Base-by-base conservation (phyloP, 441 rosid genomes). In the Gossypium aridum region DNA sequence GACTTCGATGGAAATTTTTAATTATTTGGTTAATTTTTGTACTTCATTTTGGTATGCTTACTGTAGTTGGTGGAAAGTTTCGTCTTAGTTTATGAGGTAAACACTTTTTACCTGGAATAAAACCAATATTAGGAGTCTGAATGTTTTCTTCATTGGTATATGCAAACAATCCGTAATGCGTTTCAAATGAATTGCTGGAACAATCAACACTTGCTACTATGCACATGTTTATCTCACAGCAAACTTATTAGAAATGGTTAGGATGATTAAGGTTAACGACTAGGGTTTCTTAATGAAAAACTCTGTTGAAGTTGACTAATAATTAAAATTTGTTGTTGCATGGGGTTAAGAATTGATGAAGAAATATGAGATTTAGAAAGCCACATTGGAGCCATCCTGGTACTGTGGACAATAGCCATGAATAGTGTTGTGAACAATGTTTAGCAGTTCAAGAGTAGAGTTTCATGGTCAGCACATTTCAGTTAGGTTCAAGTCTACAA, bases 101-200 rank as follows among this genome's bases (percentile, higher is more conserved):
- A 13, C 34, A 25, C 7, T 60, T 60, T 60, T 60, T 60, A 25
- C 17, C 37, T 60, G 28, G 64, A 12, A 60, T 25, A 25, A 60
- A 60, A 25, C 17, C 64, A 60, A 59, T 23, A 23, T 59, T 59
- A 59, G 16, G 64, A 59, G 64, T 59, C 64, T 23, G 7, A 60
- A 60, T 60, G 17, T 60, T 60, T 13, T 60, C 17, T 60, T 60
- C 9, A 12, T 60, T 60, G 37, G 64, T 60, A 25, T 60, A 31
- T 60, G 13, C 26, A 13, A 9, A 9, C 31, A 10, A 60, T 60
- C 64, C 9, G 26, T 60, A 60, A 60, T 60, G 64, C 17, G 26
- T 60, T 60, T 25, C 64, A 25, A 60, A 60, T 56, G 62, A 56
- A 56, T 56, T 56, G 62, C 62, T 56, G 28, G 64, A 60, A 23